A percentile compares a stretch with the other conserved stretches of the same genome.
These are phyloP conservation scores for Saccharomyces paradoxus DNA, from an alignment of 805 yeast genomes.

Conservation along the genomic window DNA sequence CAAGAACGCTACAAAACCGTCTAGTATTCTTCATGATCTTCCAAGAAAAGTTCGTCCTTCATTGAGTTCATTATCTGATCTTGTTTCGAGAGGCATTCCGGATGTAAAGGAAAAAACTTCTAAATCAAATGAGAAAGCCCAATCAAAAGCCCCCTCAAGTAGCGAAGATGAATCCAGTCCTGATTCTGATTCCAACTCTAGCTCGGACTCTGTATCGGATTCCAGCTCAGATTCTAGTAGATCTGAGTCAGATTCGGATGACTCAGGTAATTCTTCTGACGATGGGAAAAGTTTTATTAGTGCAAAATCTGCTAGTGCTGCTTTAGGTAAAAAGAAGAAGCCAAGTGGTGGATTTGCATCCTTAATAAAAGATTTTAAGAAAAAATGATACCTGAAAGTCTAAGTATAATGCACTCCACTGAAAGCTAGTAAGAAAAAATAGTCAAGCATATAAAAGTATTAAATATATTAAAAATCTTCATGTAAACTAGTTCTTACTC, in stretches of 20 bases:
- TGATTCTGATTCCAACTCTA: constrained; percentile 18
- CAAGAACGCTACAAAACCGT: neutral
- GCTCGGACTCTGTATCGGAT: constrained; percentile 11
- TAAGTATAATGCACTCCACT: neutral
- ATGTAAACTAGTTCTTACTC: neutral
- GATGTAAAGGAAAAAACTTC: constrained; percentile 46
- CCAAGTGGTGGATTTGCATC: constrained; percentile 39
- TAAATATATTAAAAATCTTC: neutral
- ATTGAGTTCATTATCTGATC: constrained; percentile 47
- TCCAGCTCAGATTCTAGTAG: constrained; percentile 9
- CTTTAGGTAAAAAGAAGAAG: constrained; percentile 31
- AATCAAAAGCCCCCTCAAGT: neutral
- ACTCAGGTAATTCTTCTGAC: constrained; percentile 14
- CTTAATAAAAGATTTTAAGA: constrained; percentile 40
- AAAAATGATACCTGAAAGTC: constrained; percentile 1
- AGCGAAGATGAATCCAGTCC: constrained; percentile 9
- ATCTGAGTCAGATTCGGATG: constrained; percentile 8
- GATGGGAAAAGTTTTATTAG: constrained; percentile 34
- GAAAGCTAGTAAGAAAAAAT: neutral
- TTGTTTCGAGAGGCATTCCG: constrained; percentile 60
- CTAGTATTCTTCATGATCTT: constrained; percentile 10
- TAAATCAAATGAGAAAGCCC: neutral
- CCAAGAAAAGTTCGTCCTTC: constrained; percentile 33
- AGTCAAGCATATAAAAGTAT: neutral
- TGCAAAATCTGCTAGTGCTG: constrained; percentile 38